phyloP scores from a whole-genome alignment of 169 alveolate species.

The Eimeria tenella region DNA sequence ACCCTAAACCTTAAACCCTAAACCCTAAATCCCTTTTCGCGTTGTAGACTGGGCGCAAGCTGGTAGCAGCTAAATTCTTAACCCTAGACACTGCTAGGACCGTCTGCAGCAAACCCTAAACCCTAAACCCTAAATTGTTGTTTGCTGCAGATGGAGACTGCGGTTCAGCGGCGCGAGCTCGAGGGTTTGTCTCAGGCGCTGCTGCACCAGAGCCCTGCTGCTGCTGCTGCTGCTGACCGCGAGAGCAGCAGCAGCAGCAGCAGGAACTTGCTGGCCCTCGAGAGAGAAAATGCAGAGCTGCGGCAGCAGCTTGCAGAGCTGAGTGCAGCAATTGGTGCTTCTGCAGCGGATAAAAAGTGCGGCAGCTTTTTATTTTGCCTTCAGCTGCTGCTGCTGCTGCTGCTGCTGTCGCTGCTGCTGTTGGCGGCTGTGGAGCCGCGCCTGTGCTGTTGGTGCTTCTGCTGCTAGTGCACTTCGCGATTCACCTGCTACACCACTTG shows the following conservation, averaged over 20 bases:
- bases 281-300: constrained; percentile 15
- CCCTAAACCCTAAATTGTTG: constrained; percentile 13
- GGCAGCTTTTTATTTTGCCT: background rate
- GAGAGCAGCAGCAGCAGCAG: too few relatives aligned
- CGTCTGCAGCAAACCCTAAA: constrained; percentile 46
- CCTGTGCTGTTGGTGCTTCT: background rate
- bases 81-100: background rate
- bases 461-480: background rate
- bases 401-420: background rate
- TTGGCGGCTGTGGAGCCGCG: background rate
- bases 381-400: background rate
- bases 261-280: background rate
- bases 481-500: background rate
- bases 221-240: background rate
- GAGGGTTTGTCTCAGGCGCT: background rate
- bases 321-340: constrained; percentile 18
- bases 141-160: background rate
- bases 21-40: background rate
- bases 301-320: constrained; percentile 37
- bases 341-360: constrained; percentile 18
- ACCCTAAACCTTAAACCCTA: constrained; percentile 36
- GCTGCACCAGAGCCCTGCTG: background rate
- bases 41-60: background rate
- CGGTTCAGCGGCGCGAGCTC: background rate
- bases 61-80: background rate